Base-by-base conservation (phyloP, 129 eudicot species). In the Dittrichia graveolens region DNA sequence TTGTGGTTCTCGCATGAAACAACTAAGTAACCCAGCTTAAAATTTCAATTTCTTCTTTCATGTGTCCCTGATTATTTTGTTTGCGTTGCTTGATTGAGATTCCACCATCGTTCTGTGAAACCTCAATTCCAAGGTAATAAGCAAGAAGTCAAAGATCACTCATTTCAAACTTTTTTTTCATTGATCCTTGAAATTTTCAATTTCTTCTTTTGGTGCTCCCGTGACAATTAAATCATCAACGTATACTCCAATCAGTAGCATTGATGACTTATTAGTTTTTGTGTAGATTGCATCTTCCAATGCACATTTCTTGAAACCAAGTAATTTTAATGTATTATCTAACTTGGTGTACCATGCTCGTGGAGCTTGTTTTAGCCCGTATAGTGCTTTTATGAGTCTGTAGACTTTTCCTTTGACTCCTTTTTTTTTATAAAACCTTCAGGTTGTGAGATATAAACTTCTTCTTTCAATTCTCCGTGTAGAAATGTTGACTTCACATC, bases 401-500 rank as follows among this genome's bases (percentile, higher is more conserved):
- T 0, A 24, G 31, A 52, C 58, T 0, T 52, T 52, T 52, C 31
- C 58, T 14, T 52, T 2, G 8, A n/a, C 24, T 52, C 24, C 58
- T 52, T 52, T 1, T 50, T 13, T 0, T 50, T 24, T 24, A 24
- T 24, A 24, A 24, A 24, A 24, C 0, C 31, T 24, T 24, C 31
- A 24, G 0, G 2, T 2, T 24, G 31, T 52, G 58, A 52, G n/a
- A 59, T 42, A 24, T 59, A 24, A 3, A 24, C 42, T 31, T 59
- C n/a, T 59, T 59, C 65, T 5, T 8, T 59, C 15, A 59, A 38
- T 24, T 24, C 42, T 0, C 65, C n/a, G 2, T 6, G 62, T 56
- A 56, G n/a, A 9, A 56, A 56, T 4, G 62, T 24, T 14, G 62
- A 56, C n/a, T n/a, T 49, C 10, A 69, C 61, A 12, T 69, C 56